Evolutionary conservation across 2,329 filamentous ascomycete genomes (phyloP), one percentile per base, ranked within the genome.

Genomic region (Alternaria sp.): DNA sequence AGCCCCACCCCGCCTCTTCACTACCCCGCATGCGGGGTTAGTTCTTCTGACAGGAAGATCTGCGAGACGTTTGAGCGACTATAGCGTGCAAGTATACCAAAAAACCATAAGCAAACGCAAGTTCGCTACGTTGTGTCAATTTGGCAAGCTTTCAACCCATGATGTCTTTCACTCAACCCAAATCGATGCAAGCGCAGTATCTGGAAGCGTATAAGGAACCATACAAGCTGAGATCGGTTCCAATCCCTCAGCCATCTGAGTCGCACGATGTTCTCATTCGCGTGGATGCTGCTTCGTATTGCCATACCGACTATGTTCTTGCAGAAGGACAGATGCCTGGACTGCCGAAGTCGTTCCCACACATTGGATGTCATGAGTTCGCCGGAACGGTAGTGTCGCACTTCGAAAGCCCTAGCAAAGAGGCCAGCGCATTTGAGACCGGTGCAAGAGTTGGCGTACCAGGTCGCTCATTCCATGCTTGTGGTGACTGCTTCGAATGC

Each of bases 231-330:
- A 73, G 73, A 51, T 64, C 73, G 6, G 68, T 81, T 2, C 75
- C 79, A 3, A 52, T 81, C 7, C 81, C 81, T 4, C 55, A 50
- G 30, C 64, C 69, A 5, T 53, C 65, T 25, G 38, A 67, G n/a
- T 71, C 74, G 3, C 60, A 82, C 61, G 82, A 84, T 59, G 51
- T 84, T 25, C 77, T 84, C 18, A 78, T 84, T 67, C 78, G 78
- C 58, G 81, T 84, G 38, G 77, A 80, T 49, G 82, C 82, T 5
- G 81, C 81, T 10, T 83, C 81, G 1, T 84, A 84, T 65, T 83
- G 81, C 69, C 82, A 84, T 65, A 84, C 81, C 11, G 79, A 81
- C 54, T 74, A 69, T 27, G 75, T 80, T 9, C 69, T 81, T 18
- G 75, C 78, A 30, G 62, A 74, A 38, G 79, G 78, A 14, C 64